Evolutionary conservation across 768 basidiomycete genomes (phyloP), one percentile per base, ranked within the genome.

Genomic region (Leccinum barrowsii): DNA sequence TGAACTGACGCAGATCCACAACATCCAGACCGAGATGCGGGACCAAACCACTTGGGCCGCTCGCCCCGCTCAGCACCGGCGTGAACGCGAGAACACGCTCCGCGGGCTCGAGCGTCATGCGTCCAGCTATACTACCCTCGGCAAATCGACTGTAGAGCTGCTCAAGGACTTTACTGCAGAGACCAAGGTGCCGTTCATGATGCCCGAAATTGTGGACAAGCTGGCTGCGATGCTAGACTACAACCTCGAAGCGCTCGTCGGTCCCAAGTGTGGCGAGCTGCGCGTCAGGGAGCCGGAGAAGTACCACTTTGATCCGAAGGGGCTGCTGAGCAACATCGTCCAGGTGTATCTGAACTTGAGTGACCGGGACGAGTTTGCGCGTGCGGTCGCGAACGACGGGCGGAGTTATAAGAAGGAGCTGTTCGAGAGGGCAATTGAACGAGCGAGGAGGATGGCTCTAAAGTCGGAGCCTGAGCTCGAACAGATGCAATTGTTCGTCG

Each of bases 141-240:
- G 94, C 15, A 82, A 88, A 62, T 90, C 90, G 19, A 94, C 93
- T 3, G 89, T 99, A n/a, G 86, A 87, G 51, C 79, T 98, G 17
- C 82, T 99, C 65, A 92, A 92, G 70, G 81, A 91, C 55, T 94
- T 98, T 76, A 96, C 96, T 1, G 90, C 87, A 0, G 90, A 96
- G 70, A 91, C 93, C 0, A 93, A 90, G 70, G 83, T 79, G 26
- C 95, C 97, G 0, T 99, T 98, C 75, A 90, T 97, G 84, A 89
- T 92, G 74, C 89, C 91, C 7, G 97, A 99, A 74, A 98, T 99
- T 50, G 92, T 98, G 53, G 89, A 95, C 71, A 85, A 90, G 35
- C 81, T 99, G 15, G 97, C 97, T 3, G 95, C 95, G 1, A 98
- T 97, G 91, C 75, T 99, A 66, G 92, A 97, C 70, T 94, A 94